Conservation (phyloP, 2,329 filamentous ascomycete species). For the Cladophialophora yegresii region DNA sequence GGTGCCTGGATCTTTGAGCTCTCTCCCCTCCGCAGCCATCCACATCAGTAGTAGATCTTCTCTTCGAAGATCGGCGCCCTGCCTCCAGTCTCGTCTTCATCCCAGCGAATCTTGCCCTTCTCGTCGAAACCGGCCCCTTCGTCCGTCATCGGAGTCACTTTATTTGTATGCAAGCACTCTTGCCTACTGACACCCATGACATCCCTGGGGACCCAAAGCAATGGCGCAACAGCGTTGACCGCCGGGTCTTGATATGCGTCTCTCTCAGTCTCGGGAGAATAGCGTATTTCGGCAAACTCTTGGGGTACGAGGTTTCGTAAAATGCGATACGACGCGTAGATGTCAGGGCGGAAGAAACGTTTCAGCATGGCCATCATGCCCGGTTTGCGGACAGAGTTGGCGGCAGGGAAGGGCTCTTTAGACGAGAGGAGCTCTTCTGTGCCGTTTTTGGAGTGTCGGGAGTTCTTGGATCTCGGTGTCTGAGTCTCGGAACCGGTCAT, state of each 20-base stretch:
- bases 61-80: constrained; percentile 62
- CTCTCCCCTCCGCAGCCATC: background rate
- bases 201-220: constrained; percentile 85
- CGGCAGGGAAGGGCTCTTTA: constrained; percentile 20
- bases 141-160: constrained; percentile 77
- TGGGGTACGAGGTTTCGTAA: constrained; percentile 70
- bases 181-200: constrained; percentile 71
- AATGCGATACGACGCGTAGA: constrained; percentile 70
- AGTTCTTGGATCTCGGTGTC: constrained; percentile 8
- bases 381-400: constrained; percentile 8
- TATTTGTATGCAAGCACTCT: constrained; percentile 71
- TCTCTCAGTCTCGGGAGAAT: constrained; percentile 62
- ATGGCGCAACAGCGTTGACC: constrained; percentile 61
- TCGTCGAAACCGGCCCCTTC: constrained; percentile 71
- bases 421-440: constrained; percentile 29
- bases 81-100: constrained; percentile 52
- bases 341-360: constrained; percentile 73
- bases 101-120: constrained; percentile 66
- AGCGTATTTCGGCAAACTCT: constrained; percentile 57
- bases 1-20: background rate
- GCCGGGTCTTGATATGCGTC: constrained; percentile 76
- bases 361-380: constrained; percentile 38
- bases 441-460: constrained; percentile 34
- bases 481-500: constrained; percentile 3
- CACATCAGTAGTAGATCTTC: constrained; percentile 54